Conservation (phyloP, 2,329 filamentous ascomycete species). For the Aspergillus piperis region DNA sequence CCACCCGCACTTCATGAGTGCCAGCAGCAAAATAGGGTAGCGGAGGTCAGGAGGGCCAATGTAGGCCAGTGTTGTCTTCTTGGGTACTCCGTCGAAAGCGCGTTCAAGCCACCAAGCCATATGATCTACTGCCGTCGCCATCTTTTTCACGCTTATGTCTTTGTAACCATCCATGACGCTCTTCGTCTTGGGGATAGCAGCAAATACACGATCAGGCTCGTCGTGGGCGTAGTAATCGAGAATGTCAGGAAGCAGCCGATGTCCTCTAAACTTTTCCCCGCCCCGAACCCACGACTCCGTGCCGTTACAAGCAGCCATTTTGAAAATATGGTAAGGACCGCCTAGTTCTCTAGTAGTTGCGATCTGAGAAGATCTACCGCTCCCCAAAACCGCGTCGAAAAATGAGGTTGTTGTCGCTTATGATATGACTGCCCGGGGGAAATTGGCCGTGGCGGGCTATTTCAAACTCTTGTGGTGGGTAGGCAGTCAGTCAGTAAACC, state of each 20-base stretch:
- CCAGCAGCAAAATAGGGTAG: constrained; percentile 7
- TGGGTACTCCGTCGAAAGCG: neutral
- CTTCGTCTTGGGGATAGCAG: neutral
- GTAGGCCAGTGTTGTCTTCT: neutral
- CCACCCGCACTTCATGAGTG: constrained; percentile 1
- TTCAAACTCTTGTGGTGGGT: neutral
- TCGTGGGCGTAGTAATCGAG: neutral
- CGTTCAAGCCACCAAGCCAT: neutral
- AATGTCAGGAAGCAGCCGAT: constrained; percentile 1
- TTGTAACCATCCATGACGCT: neutral
- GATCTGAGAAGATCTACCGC: no score
- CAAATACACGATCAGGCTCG: neutral
- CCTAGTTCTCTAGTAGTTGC: neutral
- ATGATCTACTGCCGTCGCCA: neutral
- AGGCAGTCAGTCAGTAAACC: neutral
- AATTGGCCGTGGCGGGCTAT: neutral
- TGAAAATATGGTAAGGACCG: neutral
- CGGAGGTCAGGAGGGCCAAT: constrained; percentile 1
- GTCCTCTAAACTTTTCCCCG: constrained; percentile 1
- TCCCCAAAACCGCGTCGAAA: neutral
- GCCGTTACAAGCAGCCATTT: neutral
- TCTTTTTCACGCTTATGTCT: neutral
- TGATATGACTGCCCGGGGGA: neutral
- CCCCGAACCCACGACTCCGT: neutral
- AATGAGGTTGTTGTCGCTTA: neutral